These are phyloP conservation scores for Cryphonectria radicalis DNA, from an alignment of 2,329 filamentous ascomycete species.

Conservation along the genomic window DNA sequence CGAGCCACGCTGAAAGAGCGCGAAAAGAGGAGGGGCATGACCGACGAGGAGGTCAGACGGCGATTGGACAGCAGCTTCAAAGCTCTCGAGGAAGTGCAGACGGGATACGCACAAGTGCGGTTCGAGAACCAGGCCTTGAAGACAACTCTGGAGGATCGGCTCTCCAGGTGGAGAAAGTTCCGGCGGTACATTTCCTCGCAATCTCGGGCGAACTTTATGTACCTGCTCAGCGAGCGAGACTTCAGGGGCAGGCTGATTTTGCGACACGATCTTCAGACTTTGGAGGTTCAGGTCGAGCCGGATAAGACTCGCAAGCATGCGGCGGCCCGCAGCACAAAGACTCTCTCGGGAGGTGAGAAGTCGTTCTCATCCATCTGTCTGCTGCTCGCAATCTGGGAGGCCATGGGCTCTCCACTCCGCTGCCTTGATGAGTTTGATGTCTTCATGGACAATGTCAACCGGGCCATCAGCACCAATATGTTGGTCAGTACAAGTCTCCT, in stretches of 20 bases:
- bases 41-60: conserved; percentile 66
- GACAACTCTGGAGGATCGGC: conserved; percentile 68
- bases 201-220: conserved; percentile 83
- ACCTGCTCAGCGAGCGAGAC: conserved; percentile 84
- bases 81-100: conserved; percentile 46
- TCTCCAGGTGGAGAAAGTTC: conserved; percentile 79
- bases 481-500: conserved; percentile 62
- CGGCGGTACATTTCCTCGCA: conserved; percentile 83
- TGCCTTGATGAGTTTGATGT: conserved; percentile 99
- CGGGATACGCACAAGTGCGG: conserved; percentile 49
- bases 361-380: conserved; percentile 97
- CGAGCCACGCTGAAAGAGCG: conserved; percentile 60
- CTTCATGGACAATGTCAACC: conserved; percentile 98
- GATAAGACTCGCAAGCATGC: conserved; percentile 71
- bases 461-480: conserved; percentile 90
- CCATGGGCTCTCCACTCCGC: conserved; percentile 92
- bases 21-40: conserved; percentile 62
- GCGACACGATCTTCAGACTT: conserved; percentile 73
- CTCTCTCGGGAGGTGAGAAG: conserved; percentile 93
- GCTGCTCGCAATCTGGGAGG: conserved; percentile 91
- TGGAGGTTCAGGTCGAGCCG: conserved; percentile 78
- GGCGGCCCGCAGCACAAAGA: conserved; percentile 82
- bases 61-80: conserved; percentile 46
- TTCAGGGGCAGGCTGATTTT: conserved; percentile 83
- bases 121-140: conserved; percentile 51